Evolutionary conservation across 2,329 filamentous ascomycete genomes (phyloP).

Genomic region (Mollisiaceae sp.): DNA sequence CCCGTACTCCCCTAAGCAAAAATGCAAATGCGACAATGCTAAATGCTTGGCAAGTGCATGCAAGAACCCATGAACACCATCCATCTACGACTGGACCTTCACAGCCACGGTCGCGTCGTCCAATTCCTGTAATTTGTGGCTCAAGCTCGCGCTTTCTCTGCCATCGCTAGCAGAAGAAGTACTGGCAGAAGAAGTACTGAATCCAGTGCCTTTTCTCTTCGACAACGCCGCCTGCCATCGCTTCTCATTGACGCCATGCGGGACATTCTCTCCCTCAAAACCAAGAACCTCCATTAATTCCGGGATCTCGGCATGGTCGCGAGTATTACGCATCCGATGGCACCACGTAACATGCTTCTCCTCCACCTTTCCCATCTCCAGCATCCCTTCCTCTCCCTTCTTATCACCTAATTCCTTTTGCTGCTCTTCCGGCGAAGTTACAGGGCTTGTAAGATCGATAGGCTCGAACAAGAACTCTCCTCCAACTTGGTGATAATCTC

Average conservation of each 20-base stretch:
- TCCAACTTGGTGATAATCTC: constrained; percentile 58
- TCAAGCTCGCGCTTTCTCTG: constrained; percentile 5
- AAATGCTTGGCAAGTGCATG: not conserved
- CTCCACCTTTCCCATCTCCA: constrained; percentile 43
- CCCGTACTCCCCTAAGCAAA: not conserved
- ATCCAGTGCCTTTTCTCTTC: constrained; percentile 58
- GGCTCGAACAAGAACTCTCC: constrained; percentile 45
- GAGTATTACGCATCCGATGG: constrained; percentile 79
- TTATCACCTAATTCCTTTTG: not conserved
- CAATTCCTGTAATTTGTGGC: constrained; percentile 9
- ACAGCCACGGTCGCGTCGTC: not conserved
- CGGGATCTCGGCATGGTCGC: constrained; percentile 76
- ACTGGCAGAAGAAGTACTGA: constrained; percentile 23
- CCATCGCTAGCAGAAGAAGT: not conserved
- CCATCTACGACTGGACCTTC: not conserved
- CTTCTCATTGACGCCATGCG: constrained; percentile 47
- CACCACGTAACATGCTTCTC: constrained; percentile 76
- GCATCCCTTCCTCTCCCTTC: constrained; percentile 13
- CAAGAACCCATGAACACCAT: not conserved
- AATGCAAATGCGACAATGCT: not conserved
- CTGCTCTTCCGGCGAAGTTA: constrained; percentile 10
- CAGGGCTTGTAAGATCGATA: constrained; percentile 30
- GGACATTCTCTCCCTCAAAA: constrained; percentile 50
- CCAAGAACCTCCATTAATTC: constrained; percentile 69
- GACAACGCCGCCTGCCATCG: constrained; percentile 53